These are phyloP conservation scores for Fusarium beomiforme DNA, from an alignment of 2,329 filamentous ascomycete species.

Conservation along the genomic window DNA sequence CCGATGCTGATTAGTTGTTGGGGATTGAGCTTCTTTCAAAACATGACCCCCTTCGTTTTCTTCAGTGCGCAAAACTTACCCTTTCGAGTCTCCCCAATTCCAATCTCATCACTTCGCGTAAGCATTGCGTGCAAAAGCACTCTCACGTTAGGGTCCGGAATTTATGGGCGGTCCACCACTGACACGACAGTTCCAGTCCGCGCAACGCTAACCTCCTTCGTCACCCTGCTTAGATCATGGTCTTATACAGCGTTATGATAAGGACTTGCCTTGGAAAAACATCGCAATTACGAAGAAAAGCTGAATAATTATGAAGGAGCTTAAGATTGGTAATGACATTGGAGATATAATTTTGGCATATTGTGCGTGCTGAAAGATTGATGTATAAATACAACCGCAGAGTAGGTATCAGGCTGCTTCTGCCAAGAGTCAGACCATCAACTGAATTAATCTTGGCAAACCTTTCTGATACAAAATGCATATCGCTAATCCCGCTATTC, in stretches of 20 bases:
- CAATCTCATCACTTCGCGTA: accelerated
- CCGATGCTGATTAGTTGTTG: background rate
- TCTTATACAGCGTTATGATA: background rate
- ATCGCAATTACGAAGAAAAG: background rate
- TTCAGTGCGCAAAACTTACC: background rate
- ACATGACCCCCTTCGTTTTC: accelerated
- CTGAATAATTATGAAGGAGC: background rate
- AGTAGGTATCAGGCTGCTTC: no score
- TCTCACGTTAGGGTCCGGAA: accelerated
- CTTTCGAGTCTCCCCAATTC: accelerated
- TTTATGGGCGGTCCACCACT: background rate
- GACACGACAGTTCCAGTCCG: background rate
- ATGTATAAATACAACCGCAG: background rate
- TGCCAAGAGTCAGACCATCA: no score
- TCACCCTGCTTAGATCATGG: background rate
- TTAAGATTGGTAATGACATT: no score
- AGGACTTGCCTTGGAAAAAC: no score
- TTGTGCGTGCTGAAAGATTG: no score
- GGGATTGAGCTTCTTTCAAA: background rate
- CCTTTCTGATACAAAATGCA: background rate
- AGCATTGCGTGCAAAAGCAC: no score
- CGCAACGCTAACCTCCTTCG: background rate
- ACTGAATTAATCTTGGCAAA: no score
- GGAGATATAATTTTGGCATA: no score
- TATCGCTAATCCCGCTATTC: background rate